A percentile compares a stretch with the other conserved stretches of the same genome.
phyloP scores from a whole-genome alignment of 73 alveolate genomes.

The Paraurostyla sp. region DNA sequence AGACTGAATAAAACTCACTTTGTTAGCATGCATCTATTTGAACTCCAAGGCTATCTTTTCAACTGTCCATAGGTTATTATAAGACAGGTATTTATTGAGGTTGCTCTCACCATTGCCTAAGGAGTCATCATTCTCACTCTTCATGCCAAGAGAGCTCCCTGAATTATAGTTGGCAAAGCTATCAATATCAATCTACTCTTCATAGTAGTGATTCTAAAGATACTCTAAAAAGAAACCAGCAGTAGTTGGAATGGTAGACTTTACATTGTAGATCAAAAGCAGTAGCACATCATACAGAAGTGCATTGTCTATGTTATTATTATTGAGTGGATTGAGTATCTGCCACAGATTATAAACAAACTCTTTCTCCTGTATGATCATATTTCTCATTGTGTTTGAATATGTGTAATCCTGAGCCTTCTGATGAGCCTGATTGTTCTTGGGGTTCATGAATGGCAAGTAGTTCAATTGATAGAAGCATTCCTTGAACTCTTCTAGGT shows the following conservation, averaged over 20 bases:
- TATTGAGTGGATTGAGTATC: neutral
- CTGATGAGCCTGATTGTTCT: neutral
- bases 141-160: neutral
- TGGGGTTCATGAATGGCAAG: slow-evolving; percentile 29
- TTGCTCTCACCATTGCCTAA: neutral
- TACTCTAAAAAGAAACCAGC: slow-evolving; percentile 50
- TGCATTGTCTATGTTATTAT: slow-evolving; percentile 31
- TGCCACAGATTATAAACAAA: slow-evolving; percentile 43
- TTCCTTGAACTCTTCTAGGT: slow-evolving; percentile 43
- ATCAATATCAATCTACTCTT: neutral
- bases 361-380: slow-evolving; percentile 42
- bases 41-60: slow-evolving; percentile 37
- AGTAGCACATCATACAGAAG: slow-evolving; percentile 44
- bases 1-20: neutral
- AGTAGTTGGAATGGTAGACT: slow-evolving; percentile 23
- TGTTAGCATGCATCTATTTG: slow-evolving; percentile 48
- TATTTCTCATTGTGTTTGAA: neutral
- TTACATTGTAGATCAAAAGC: slow-evolving; percentile 20
- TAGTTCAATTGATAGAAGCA: slow-evolving; percentile 45
- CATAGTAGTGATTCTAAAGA: slow-evolving; percentile 29
- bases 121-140: neutral
- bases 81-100: slow-evolving; percentile 22
- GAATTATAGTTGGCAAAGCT: neutral
- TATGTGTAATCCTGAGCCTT: neutral
- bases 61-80: slow-evolving; percentile 35